phyloP scores from a whole-genome alignment of 139 green algal genomes.

The Ostreobium quekettii region DNA sequence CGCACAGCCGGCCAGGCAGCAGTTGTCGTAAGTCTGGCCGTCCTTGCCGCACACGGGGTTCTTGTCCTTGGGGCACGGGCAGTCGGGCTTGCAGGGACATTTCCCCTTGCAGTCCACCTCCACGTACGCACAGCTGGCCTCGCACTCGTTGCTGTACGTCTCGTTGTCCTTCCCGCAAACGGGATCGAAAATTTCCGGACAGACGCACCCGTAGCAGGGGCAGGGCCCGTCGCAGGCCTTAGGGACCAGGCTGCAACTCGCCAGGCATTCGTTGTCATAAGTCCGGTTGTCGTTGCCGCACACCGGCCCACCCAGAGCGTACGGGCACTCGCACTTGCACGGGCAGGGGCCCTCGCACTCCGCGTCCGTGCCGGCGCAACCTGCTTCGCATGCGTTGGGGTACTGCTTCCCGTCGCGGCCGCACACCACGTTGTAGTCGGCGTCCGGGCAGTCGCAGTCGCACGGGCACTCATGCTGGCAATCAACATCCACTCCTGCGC shows the following conservation, averaged over 20 bases:
- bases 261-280: slow-evolving; percentile 21
- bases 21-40: slow-evolving; percentile 30
- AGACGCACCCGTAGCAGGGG: background rate
- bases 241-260: background rate
- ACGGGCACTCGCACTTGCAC: background rate
- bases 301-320: slow-evolving; percentile 10
- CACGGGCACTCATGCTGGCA: slow-evolving; percentile 10
- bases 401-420: slow-evolving; percentile 11
- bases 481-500: slow-evolving; percentile 4
- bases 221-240: slow-evolving; percentile 1
- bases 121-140: slow-evolving; percentile 19
- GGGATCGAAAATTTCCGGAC: background rate
- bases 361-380: too few species aligned
- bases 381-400: slow-evolving; percentile 19
- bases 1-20: slow-evolving; percentile 23
- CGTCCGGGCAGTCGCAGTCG: slow-evolving; percentile 18
- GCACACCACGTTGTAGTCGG: slow-evolving; percentile 15
- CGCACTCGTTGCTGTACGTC: slow-evolving; percentile 28
- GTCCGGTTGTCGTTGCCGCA: slow-evolving; percentile 17
- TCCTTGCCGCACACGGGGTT: slow-evolving; percentile 31
- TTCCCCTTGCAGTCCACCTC: background rate
- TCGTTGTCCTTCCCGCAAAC: slow-evolving; percentile 19
- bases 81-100: slow-evolving; percentile 6
- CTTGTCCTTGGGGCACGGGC: slow-evolving; percentile 26
- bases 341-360: background rate